A percentile compares a stretch with the other conserved stretches of the same genome.
These are phyloP conservation scores for Carex kokanica DNA, from an alignment of 176 grass and related monocot genomes.

Conservation along the genomic window DNA sequence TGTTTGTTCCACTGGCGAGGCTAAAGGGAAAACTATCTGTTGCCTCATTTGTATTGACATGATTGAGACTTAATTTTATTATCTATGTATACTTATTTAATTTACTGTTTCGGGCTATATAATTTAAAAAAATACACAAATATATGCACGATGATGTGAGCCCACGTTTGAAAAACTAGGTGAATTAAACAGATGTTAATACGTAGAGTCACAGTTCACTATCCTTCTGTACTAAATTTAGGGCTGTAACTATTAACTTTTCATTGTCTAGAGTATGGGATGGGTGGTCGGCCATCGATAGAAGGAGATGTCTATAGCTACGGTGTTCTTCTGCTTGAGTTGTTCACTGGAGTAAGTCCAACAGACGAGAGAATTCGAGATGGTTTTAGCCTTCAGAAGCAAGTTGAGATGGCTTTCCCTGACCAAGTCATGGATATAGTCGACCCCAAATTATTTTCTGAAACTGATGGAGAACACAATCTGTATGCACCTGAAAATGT, in stretches of 20 bases:
- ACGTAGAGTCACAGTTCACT: too few species aligned
- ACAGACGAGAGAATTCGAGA: conserved; percentile 27
- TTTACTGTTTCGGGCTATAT: too few species aligned
- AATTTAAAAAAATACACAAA: too few species aligned
- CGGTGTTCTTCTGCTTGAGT: not conserved
- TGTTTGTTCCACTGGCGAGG: too few species aligned
- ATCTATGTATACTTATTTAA: too few species aligned
- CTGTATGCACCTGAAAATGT: not conserved
- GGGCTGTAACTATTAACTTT: not conserved
- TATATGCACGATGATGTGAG: too few species aligned
- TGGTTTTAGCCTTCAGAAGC: conserved; percentile 27
- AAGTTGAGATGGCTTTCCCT: conserved; percentile 26
- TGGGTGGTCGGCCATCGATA: conserved; percentile 25
- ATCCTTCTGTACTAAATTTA: too few species aligned
- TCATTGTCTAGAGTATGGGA: conserved; percentile 34
- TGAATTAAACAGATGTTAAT: too few species aligned
- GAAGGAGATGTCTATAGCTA: conserved; percentile 38
- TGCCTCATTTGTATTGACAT: too few species aligned
- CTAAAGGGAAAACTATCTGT: too few species aligned
- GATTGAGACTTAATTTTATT: too few species aligned
- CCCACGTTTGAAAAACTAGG: too few species aligned
- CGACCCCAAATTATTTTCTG: conserved; percentile 18
- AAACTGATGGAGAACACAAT: not conserved
- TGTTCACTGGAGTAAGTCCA: conserved; percentile 4
- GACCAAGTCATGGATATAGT: conserved; percentile 21